Conservation (phyloP, 208 protist genomes). For the Trypanosoma mega region DNA sequence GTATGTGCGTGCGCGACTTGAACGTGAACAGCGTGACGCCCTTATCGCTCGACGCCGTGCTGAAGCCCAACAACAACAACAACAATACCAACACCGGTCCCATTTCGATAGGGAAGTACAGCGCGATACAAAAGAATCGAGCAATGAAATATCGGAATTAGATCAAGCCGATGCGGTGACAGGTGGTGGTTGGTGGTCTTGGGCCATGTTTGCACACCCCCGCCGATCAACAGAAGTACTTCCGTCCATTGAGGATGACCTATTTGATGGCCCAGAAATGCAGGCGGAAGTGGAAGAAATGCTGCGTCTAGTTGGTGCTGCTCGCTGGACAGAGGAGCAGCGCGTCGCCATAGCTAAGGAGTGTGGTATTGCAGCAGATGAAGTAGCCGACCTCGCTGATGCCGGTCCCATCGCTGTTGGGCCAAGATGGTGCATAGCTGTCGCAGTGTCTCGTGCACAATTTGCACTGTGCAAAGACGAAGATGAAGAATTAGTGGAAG, state of each 20-base stretch:
- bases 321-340: constrained; percentile 56
- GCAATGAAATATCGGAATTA: too few species aligned
- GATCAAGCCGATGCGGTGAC: too few species aligned
- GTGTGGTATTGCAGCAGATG: constrained; percentile 53
- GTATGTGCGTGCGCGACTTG: constrained; percentile 25
- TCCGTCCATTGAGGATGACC: not conserved
- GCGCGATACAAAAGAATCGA: too few species aligned
- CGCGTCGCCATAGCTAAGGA: constrained; percentile 63
- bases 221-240: not conserved
- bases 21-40: constrained; percentile 13
- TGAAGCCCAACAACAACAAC: too few species aligned
- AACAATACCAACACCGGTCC: too few species aligned
- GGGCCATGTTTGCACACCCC: constrained; percentile 4
- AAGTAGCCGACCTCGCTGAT: constrained; percentile 38
- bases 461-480: constrained; percentile 10
- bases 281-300: constrained; percentile 49
- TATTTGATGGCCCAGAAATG: constrained; percentile 29
- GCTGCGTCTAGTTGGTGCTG: constrained; percentile 55
- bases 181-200: constrained; percentile 27
- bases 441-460: not conserved
- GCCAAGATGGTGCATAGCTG: not conserved
- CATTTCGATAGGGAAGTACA: too few species aligned
- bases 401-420: not conserved
- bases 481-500: not conserved
- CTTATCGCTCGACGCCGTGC: constrained; percentile 9